Evolutionary conservation across 2,329 filamentous ascomycete genomes (phyloP), one percentile per base, ranked within the genome.

Genomic region (Boeremia exigua): DNA sequence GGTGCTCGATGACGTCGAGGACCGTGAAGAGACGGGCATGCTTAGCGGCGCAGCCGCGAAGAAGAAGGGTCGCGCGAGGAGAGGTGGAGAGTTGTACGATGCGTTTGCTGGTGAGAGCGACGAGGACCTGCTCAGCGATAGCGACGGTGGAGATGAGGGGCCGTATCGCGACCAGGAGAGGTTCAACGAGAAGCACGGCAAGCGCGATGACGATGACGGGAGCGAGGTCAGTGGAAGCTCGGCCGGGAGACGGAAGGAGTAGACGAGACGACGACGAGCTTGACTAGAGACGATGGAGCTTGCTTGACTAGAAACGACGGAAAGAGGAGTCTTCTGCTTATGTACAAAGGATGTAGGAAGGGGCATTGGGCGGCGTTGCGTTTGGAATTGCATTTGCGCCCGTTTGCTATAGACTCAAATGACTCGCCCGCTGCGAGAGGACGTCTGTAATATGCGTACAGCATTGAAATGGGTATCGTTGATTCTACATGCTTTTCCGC

Each of bases 101-200:
- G 95, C 95, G 4, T 99, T 99, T 81, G 95, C 95, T 0, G 93
- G 91, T 14, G 94, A 92, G 48, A 94, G 94, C 54, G 93, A 95
- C 54, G 89, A 91, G 51, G 87, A 89, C 56, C 68, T 86, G 36
- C 78, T 85, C 56, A 77, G 75, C 30, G 77, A 78, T 33, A 72
- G 71, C 45, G 78, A 78, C 15, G 75, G 72, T n/a, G 65, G 61
- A 0, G 72, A 75, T 28, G 74, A 76, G 49, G 77, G 66, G 9
- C 70, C 70, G 12, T 75, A 75, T 54, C 49, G 66, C 30, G 73
- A 75, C 52, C 67, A 73, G 28, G 68, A 66, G 28, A 59, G 56
- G 23, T 75, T 61, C 38, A 67, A 73, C 39, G 73, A 76, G 48
- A 77, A 77, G 63, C 63, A 61, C 34, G 63, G 59, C 1, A 58